phyloP scores from a whole-genome alignment of 2,329 filamentous ascomycete genomes.

The Fusarium sp. region DNA sequence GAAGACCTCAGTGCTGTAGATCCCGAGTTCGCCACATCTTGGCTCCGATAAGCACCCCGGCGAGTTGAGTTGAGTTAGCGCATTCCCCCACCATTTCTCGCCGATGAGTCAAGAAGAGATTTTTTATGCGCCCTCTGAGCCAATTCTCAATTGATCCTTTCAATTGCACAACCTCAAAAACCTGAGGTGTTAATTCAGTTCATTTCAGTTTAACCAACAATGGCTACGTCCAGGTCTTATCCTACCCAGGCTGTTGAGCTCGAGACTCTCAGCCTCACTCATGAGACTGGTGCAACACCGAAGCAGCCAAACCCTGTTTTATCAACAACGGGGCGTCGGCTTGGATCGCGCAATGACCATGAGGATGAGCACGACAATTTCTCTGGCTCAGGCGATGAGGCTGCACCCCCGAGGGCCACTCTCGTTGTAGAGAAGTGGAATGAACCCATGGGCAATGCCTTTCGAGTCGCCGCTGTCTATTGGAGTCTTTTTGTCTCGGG shows the following conservation, averaged over 20 bases:
- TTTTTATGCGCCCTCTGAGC: neutral
- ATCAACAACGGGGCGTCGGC: constrained; percentile 5
- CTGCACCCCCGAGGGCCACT: neutral
- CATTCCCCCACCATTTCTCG: neutral
- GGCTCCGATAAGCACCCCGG: neutral
- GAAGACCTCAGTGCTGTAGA: neutral
- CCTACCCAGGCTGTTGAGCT: constrained; percentile 13
- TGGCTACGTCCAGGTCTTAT: constrained; percentile 6
- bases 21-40: neutral
- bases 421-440: constrained; percentile 31
- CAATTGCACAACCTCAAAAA: neutral
- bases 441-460: constrained; percentile 49
- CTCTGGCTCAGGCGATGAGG: neutral
- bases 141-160: neutral
- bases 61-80: neutral
- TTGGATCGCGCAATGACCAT: neutral
- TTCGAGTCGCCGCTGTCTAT: constrained; percentile 61
- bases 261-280: neutral
- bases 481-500: constrained; percentile 67
- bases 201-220: neutral
- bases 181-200: neutral
- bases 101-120: constrained; percentile 4
- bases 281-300: neutral
- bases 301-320: constrained; percentile 12
- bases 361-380: neutral